Evolutionary conservation across 2,329 filamentous ascomycete genomes (phyloP).

Genomic region (Lasiodiplodia theobromae): DNA sequence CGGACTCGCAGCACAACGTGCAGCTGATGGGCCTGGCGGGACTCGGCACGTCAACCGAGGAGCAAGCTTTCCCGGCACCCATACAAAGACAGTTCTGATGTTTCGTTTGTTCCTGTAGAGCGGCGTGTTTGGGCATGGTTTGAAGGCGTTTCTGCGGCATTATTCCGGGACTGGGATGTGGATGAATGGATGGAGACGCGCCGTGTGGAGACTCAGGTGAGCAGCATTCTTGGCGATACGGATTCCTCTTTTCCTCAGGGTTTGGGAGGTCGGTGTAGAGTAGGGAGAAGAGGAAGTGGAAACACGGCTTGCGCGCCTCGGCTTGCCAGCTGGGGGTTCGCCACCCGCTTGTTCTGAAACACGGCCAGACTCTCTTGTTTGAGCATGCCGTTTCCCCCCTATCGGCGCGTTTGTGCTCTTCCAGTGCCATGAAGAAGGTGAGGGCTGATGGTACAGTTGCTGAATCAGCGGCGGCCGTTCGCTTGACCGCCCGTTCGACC

Average conservation of each 20-base stretch:
- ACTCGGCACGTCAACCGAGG: not conserved
- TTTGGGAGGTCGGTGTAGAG: not conserved
- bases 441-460: not conserved
- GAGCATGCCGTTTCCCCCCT: not conserved
- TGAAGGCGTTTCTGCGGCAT: not conserved
- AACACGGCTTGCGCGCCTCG: not conserved
- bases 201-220: not conserved
- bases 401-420: not conserved
- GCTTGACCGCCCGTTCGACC: not conserved
- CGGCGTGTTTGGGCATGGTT: not conserved
- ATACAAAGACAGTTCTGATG: constrained; percentile 14
- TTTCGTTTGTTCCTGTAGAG: not conserved
- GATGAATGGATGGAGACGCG: not conserved
- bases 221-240: constrained; percentile 4
- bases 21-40: constrained; percentile 22
- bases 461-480: not conserved
- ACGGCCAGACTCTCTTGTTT: not conserved
- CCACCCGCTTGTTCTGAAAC: constrained; percentile 6
- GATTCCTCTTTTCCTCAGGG: not conserved
- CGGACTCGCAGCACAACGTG: constrained; percentile 38
- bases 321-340: not conserved
- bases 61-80: not conserved
- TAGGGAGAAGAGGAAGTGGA: not conserved
- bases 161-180: not conserved
- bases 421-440: not conserved